Evolutionary conservation across 768 basidiomycete species (phyloP).

Genomic region (Lactifluus piperatus): DNA sequence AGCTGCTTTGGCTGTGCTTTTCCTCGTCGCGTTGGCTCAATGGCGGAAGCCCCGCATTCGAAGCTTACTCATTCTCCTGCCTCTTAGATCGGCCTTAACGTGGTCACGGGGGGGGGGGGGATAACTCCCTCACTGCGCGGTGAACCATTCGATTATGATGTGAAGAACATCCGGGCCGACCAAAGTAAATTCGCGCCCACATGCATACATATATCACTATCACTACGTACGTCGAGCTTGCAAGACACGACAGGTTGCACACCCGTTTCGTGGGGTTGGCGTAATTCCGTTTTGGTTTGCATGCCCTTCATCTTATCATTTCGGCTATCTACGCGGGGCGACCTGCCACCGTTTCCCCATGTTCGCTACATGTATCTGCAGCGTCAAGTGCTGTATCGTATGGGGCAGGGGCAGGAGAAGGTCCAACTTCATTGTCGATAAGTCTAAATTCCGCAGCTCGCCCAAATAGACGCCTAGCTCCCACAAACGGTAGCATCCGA

Average conservation of each 20-base stretch:
- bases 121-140: too few species aligned
- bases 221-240: too few species aligned
- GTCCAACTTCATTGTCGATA: not conserved
- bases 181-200: too few species aligned
- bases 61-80: not conserved
- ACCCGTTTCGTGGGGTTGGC: too few species aligned
- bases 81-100: not conserved
- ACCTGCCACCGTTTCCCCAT: not conserved
- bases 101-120: too few species aligned
- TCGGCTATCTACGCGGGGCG: not conserved
- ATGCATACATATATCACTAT: too few species aligned
- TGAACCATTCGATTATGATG: too few species aligned
- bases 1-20: not conserved
- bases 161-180: not conserved
- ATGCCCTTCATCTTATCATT: not conserved
- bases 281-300: not conserved
- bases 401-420: not conserved
- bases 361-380: not conserved
- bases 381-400: not conserved
- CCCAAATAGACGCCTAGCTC: not conserved
- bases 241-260: too few species aligned
- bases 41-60: conserved; percentile 6
- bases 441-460: not conserved
- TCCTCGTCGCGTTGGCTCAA: not conserved
- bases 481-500: not conserved